Evolutionary conservation across 805 yeast species (phyloP).

Genomic region (Saccharomycopsis schoenii): DNA sequence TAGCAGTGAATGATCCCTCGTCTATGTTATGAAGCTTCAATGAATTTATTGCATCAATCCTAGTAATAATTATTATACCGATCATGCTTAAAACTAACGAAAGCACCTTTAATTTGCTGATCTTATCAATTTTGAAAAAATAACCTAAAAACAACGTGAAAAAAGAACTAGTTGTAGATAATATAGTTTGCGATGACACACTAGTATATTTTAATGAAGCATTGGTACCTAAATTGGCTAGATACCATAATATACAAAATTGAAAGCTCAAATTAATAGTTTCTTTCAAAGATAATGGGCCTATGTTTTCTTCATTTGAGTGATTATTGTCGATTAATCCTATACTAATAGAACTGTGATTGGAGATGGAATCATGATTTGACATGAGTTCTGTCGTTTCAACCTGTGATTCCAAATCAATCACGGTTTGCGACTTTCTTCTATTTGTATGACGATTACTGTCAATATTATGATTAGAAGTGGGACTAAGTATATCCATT

Average conservation of each 20-base stretch:
- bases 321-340: neutral
- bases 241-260: constrained; percentile 83
- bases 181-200: constrained; percentile 88
- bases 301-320: constrained; percentile 4
- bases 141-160: constrained; percentile 83
- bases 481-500: neutral
- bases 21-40: constrained; percentile 14
- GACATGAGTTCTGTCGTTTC: constrained; percentile 12
- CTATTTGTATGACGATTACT: neutral
- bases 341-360: constrained; percentile 4
- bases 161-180: constrained; percentile 86
- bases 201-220: constrained; percentile 81
- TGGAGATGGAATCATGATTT: neutral
- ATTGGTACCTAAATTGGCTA: constrained; percentile 82
- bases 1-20: constrained; percentile 17
- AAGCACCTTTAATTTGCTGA: constrained; percentile 52
- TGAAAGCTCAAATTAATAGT: constrained; percentile 69
- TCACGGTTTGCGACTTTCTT: neutral
- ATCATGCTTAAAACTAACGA: constrained; percentile 64
- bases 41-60: constrained; percentile 38
- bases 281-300: constrained; percentile 39
- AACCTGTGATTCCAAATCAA: constrained; percentile 9
- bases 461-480: neutral
- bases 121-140: constrained; percentile 56
- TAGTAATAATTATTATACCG: constrained; percentile 76